Percentiles rank a stretch among this genome's conserved stretches.
Conservation (phyloP, 352 stramenopile genomes). For the Phytophthora meadii region DNA sequence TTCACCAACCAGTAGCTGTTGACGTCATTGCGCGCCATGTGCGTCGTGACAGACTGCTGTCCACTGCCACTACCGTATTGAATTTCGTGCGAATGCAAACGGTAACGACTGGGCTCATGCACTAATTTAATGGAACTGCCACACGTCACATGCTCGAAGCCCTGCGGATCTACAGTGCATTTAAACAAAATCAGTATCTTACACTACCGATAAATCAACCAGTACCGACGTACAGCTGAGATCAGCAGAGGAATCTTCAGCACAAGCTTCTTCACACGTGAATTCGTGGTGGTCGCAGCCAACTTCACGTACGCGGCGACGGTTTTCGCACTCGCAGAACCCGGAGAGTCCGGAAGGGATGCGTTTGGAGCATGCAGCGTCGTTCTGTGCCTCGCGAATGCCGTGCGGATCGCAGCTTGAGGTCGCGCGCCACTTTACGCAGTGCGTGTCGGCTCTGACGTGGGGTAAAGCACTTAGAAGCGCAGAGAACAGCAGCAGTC, state of each 20-base stretch:
- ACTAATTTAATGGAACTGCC: slow-evolving; percentile 88
- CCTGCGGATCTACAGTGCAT: slow-evolving; percentile 56
- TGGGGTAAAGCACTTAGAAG: slow-evolving; percentile 6
- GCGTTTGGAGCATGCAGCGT: slow-evolving; percentile 58
- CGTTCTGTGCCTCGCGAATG: slow-evolving; percentile 64
- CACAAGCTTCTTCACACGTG: slow-evolving; percentile 75
- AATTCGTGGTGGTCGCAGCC: slow-evolving; percentile 82
- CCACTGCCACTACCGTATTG: slow-evolving; percentile 77
- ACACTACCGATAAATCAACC: background rate
- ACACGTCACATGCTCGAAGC: slow-evolving; percentile 85
- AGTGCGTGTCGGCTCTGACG: slow-evolving; percentile 37
- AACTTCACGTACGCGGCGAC: slow-evolving; percentile 80
- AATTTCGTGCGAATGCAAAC: slow-evolving; percentile 87
- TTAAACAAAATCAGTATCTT: slow-evolving; percentile 11
- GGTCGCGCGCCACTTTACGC: slow-evolving; percentile 78
- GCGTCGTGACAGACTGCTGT: slow-evolving; percentile 82
- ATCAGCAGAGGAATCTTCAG: slow-evolving; percentile 71
- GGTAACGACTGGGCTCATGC: slow-evolving; percentile 75
- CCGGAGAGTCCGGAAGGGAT: slow-evolving; percentile 63
- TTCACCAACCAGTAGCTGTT: slow-evolving; percentile 91
- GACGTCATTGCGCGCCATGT: slow-evolving; percentile 74
- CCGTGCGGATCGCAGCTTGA: slow-evolving; percentile 74
- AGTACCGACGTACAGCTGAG: slow-evolving; percentile 60
- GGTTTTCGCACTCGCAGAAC: slow-evolving; percentile 83
- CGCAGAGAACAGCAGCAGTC: slow-evolving; percentile 12